Evolutionary conservation across 129 eudicot species (phyloP), one percentile per base, ranked within the genome.

Genomic region (Flaveria linearis): DNA sequence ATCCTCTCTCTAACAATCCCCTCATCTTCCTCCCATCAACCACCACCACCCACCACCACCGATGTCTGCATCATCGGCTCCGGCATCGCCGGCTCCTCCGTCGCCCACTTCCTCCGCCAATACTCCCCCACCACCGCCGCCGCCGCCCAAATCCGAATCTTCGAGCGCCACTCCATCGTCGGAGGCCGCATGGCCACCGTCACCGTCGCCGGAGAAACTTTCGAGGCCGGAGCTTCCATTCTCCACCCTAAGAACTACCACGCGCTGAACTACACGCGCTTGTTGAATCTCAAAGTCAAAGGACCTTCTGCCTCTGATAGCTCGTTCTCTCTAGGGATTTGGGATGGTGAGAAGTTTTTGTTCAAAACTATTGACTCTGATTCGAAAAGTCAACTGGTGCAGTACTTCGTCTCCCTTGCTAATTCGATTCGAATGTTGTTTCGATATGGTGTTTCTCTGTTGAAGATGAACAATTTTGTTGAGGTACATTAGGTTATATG

Each of bases 161-260:
- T 93, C 87, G 98, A 93, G 72, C 83, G 93, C 12, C 80, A 87
- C 67, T 72, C 45, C 74, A 57, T 84, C 82, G 90, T 88, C 72
- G 98, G 98, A 14, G 98, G 98, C 69, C 97, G 98, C 26, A 90
- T 91, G 98, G 96, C 98, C 42, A 88, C 98, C 7, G 93, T 93
- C 68, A 71, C 88, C 25, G 56, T 93, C 64, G 82, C 82, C 83
- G 92, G 91, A 39, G 78, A 93, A 16, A 91, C 93, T 1, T 91
- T 93, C 80, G 98, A 93, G 68, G 97, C 98, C 68, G 98, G 98
- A 23, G 98, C 91, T 0, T 88, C 98, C 0, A 91, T 93, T 80
- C 88, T 93, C 23, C 98, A 93, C 68, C 98, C 98, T 0, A 88
- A 87, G 73, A 93, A 93, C 80, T 91, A 88, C 76, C 91, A 93